phyloP scores from a whole-genome alignment of 208 protist genomes.

The Naegleria fowleri region DNA sequence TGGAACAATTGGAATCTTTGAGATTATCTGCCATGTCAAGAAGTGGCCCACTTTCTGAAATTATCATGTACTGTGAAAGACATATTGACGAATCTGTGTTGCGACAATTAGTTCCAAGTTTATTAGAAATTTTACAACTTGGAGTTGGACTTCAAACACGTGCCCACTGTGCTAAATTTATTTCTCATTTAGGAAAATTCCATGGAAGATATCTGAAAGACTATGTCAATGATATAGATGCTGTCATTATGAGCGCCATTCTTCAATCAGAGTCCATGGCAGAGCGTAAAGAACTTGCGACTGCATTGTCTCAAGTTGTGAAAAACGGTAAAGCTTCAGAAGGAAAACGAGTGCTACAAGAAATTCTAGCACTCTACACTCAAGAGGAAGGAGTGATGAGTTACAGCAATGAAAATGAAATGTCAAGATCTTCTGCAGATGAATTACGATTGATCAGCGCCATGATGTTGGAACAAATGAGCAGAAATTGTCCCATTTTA shows the following conservation, averaged over 20 bases:
- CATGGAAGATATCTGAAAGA: not conserved
- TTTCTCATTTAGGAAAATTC: not conserved
- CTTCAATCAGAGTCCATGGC: no score
- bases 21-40: not conserved
- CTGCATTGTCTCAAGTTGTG: not conserved
- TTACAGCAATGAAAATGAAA: not conserved
- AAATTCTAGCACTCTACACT: not conserved
- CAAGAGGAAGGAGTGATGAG: not conserved
- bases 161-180: not conserved
- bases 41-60: not conserved
- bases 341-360: not conserved
- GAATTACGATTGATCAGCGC: not conserved
- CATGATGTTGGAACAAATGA: not conserved
- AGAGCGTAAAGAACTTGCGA: not conserved
- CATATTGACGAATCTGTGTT: not conserved
- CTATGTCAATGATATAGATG: not conserved
- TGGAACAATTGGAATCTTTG: not conserved
- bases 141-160: conserved; percentile 5
- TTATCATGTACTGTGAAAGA: not conserved
- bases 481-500: not conserved
- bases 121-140: not conserved
- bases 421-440: not conserved
- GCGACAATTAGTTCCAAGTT: not conserved
- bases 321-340: not conserved
- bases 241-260: not conserved